Conservation (phyloP, 768 basidiomycete species). For the Suillus placidus region DNA sequence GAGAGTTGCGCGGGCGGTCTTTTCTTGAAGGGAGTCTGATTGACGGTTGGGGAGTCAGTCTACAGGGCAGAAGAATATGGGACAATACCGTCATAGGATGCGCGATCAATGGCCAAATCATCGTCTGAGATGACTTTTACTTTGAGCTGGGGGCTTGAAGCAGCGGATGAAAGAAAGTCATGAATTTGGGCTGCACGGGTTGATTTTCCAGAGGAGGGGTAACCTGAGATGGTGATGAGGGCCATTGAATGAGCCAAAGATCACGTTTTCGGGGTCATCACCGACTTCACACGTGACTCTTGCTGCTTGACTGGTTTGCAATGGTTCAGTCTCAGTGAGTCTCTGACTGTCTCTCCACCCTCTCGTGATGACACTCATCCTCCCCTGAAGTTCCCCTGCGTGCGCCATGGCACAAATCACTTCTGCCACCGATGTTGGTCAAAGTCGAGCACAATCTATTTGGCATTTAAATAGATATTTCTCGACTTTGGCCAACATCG, state of each 20-base stretch:
- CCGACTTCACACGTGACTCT: too few relatives aligned
- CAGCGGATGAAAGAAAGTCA: constrained; percentile 43
- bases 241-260: constrained; percentile 60
- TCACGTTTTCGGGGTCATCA: neutral
- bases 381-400: neutral
- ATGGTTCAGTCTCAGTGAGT: neutral
- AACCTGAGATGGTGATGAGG: constrained; percentile 88
- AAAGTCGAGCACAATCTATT: too few relatives aligned
- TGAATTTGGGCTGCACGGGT: constrained; percentile 66
- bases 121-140: constrained; percentile 73
- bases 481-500: too few relatives aligned
- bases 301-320: too few relatives aligned
- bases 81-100: constrained; percentile 71
- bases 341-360: too few relatives aligned
- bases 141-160: constrained; percentile 27
- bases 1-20: constrained; percentile 81
- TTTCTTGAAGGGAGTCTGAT: constrained; percentile 82
- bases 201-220: constrained; percentile 86
- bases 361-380: too few relatives aligned
- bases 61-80: neutral
- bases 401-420: neutral
- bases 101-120: constrained; percentile 59
- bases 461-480: too few relatives aligned
- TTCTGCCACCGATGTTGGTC: neutral
- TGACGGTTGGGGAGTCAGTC: neutral